Evolutionary conservation across 495 filamentous ascomycete species (phyloP), one percentile per base, ranked within the genome.

Genomic region (Thermothielavioides terrestris): DNA sequence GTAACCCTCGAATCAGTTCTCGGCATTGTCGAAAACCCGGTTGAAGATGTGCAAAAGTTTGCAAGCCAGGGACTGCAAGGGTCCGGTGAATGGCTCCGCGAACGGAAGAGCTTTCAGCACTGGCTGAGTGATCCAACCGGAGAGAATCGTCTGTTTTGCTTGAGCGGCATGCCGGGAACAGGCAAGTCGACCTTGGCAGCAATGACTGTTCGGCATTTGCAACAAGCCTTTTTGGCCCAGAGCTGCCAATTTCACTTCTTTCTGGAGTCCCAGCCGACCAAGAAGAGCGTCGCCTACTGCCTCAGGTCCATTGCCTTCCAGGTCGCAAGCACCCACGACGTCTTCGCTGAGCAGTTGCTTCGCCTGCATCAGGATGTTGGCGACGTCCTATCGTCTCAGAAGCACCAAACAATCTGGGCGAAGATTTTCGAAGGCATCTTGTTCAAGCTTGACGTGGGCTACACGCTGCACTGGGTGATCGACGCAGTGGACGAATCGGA

Each of bases 251-350:
- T 28, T 28, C 39, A 42, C 39, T 42, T 42, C 12, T 42, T 42
- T 25, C 17, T 5, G 2, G 39, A 42, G 18, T 42, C 23, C 39
- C 39, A 42, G 10, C 39, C 23, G 4, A 42, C 25, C 4, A 42
- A 42, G 39, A 42, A 28, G 39, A 42, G 39, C 39, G 23, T 42
- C 23, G 39, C 39, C 39, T 42, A 28, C 23, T 42, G 39, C 39
- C 39, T 42, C 23, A 42, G 39, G 18, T 42, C 39, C 25, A 42
- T 42, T 18, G 39, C 25, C 10, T 42, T 42, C 11, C 23, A 28
- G 11, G 14, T 42, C 21, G 39, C 39, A 42, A 28, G 6, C 25
- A 42, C 39, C 11, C 39, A 42, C 18, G 25, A 9, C 6, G 14
- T 10, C 4, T 28, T 42, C 30, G 23, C 39, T 9, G 39, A 42